Base-by-base conservation (phyloP, 371 early-diverging fungal species). In the Entomophthora muscae region DNA sequence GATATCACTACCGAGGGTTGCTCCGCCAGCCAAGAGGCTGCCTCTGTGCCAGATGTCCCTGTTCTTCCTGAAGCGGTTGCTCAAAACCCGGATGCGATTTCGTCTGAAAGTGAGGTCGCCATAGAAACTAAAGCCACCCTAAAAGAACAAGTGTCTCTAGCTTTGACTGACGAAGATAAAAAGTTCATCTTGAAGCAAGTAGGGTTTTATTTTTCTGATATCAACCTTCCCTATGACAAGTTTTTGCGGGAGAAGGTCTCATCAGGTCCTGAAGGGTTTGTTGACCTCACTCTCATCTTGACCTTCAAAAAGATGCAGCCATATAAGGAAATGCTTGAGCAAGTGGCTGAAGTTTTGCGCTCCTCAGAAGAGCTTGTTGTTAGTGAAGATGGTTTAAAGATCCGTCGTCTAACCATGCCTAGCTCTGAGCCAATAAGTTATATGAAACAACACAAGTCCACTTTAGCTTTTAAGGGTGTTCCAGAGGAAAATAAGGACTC, bases 141-240 rank as follows among this genome's bases (percentile, higher is more conserved):
- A 10, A 5, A 42, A 42, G 17, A 10, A 5, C 42, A 42, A 42
- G 42, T 10, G 42, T 42, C 17, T 17, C 5, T 17, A 10, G 17
- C 17, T 42, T 17, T 42, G 42, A 42, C 10, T 17, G 42, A 42
- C 5, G 42, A 42, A 17, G 10, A 42, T 10, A 42, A 42, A 5
- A 17, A 5, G 5, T 5, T 17, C 17, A 42, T 42, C 17, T 5
- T 78, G 29, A 76, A 79, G 66, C 89, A 88, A 71, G 80, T 88
- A 65, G 82, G 85, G 71, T 86, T 84, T 72, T 89, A 89, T 72
- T 86, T 89, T 66, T 76, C 82, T 69, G 87, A 89, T 66, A 75
- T 81, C 52, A 89, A 86, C 73, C 72, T 89, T 64, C 83, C 81
- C 63, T 76, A 72, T 54, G 89, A 89, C 71, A 78, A 76, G 66